A percentile compares a stretch with the other conserved stretches of the same genome.
Conservation (phyloP, 768 basidiomycete genomes). For the Auriscalpium vulgare region DNA sequence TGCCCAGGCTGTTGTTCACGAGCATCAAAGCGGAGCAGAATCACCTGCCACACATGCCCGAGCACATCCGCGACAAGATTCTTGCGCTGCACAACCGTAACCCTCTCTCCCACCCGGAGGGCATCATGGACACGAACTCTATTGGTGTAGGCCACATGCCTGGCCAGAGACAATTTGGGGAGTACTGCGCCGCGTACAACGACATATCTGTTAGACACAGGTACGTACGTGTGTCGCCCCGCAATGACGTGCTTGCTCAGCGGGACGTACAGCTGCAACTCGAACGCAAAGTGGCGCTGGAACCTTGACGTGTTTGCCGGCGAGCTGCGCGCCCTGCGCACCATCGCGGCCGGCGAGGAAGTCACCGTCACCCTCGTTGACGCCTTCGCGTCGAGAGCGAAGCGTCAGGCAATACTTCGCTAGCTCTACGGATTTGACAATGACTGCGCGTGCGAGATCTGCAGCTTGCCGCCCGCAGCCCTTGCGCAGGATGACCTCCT, state of each 20-base stretch:
- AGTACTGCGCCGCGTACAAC: not conserved
- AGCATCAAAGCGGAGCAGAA: not conserved
- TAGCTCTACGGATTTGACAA: conserved; percentile 26
- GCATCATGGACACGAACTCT: conserved; percentile 6
- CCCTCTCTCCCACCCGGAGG: conserved; percentile 1
- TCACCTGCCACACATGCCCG: not conserved
- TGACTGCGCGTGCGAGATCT: conserved; percentile 27
- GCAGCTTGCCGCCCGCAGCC: conserved; percentile 12
- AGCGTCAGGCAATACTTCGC: conserved; percentile 20
- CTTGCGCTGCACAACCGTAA: conserved; percentile 1
- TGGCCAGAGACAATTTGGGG: not conserved
- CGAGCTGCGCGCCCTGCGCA: conserved; percentile 21
- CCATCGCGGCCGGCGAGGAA: conserved; percentile 27
- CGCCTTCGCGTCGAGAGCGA: conserved; percentile 5
- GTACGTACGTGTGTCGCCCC: not conserved
- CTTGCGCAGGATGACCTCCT: conserved; percentile 1
- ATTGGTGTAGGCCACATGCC: conserved; percentile 3
- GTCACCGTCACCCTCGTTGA: conserved; percentile 23
- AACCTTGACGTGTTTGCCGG: conserved; percentile 22
- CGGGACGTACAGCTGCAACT: conserved; percentile 13
- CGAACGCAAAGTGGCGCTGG: conserved; percentile 17
- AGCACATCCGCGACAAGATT: not conserved
- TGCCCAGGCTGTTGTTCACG: conserved; percentile 8
- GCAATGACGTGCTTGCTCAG: conserved; percentile 13
- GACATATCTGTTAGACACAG: conserved; percentile 20